A percentile compares a stretch with the other conserved stretches of the same genome.
Evolutionary conservation across 139 green algal genomes (phyloP).

Genomic region (Tetradesmus obliquus): DNA sequence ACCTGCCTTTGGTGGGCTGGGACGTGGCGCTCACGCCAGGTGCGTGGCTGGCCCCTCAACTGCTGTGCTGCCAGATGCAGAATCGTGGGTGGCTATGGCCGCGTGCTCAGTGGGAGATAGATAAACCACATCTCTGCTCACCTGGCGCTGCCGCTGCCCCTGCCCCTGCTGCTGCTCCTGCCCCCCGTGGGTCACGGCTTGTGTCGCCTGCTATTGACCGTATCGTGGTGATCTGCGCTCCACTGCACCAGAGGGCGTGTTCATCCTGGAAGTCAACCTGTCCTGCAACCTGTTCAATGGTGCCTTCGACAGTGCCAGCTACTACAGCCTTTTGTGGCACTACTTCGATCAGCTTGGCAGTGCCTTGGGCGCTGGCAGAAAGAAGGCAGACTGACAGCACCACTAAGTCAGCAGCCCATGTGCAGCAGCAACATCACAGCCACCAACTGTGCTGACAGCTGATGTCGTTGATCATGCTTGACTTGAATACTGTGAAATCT

Average conservation of each 20-base stretch:
- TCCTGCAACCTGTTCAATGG: constrained; percentile 55
- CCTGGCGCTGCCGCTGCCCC: background rate
- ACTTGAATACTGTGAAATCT: no score
- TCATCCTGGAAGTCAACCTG: constrained; percentile 53
- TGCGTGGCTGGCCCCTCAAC: background rate
- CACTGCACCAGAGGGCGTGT: background rate
- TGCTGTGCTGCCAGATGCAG: background rate
- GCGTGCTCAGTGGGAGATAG: no score
- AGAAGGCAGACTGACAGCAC: background rate
- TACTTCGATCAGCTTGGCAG: background rate
- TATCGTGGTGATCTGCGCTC: background rate
- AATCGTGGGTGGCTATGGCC: background rate
- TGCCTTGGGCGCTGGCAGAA: background rate
- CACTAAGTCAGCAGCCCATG: no score
- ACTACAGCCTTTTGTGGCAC: background rate
- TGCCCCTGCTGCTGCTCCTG: background rate
- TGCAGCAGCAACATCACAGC: no score
- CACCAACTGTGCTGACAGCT: no score
- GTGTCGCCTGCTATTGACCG: no score
- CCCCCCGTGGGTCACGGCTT: no score
- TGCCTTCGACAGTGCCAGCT: constrained; percentile 12
- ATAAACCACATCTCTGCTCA: background rate
- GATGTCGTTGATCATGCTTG: no score
- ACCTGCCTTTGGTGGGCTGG: constrained; percentile 54
- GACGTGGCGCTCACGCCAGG: constrained; percentile 51